These are phyloP conservation scores for Glomus cerebriforme DNA, from an alignment of 192 early-diverging fungal genomes.

Conservation along the genomic window DNA sequence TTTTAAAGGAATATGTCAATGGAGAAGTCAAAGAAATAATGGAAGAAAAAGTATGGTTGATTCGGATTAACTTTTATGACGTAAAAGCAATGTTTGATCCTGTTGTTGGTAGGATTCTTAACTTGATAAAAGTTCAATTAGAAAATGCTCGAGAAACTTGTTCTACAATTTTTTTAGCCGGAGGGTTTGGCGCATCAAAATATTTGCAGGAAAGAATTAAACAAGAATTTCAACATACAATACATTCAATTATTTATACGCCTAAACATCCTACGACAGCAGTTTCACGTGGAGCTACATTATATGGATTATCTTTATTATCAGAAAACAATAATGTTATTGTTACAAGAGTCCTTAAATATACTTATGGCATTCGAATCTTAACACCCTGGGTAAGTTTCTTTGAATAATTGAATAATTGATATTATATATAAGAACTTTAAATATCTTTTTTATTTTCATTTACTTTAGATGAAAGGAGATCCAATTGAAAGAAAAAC, in stretches of 20 bases:
- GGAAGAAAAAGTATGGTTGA: slow-evolving; percentile 43
- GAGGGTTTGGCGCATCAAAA: slow-evolving; percentile 40
- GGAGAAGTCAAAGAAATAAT: slow-evolving; percentile 27
- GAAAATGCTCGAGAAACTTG: slow-evolving; percentile 34
- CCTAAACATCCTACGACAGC: slow-evolving; percentile 36
- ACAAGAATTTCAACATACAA: slow-evolving; percentile 36
- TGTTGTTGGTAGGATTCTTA: slow-evolving; percentile 36
- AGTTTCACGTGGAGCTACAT: not conserved
- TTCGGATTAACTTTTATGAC: slow-evolving; percentile 48
- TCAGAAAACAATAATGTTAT: not conserved
- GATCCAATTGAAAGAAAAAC: not conserved
- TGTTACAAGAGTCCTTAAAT: not conserved
- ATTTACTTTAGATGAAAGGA: not conserved
- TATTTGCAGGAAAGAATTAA: slow-evolving; percentile 40
- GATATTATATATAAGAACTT: too few relatives aligned
- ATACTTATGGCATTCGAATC: not conserved
- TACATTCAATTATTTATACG: slow-evolving; percentile 30
- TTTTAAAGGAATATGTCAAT: not conserved
- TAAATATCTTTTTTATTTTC: not conserved
- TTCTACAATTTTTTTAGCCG: slow-evolving; percentile 41
- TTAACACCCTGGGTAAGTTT: not conserved
- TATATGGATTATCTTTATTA: not conserved
- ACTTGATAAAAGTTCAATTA: slow-evolving; percentile 38
- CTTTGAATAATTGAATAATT: not conserved
- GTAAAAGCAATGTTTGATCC: slow-evolving; percentile 41